A percentile compares a stretch with the other conserved stretches of the same genome.
Evolutionary conservation across 139 green algal genomes (phyloP).

Genomic region (Chlamydomonas sp.): DNA sequence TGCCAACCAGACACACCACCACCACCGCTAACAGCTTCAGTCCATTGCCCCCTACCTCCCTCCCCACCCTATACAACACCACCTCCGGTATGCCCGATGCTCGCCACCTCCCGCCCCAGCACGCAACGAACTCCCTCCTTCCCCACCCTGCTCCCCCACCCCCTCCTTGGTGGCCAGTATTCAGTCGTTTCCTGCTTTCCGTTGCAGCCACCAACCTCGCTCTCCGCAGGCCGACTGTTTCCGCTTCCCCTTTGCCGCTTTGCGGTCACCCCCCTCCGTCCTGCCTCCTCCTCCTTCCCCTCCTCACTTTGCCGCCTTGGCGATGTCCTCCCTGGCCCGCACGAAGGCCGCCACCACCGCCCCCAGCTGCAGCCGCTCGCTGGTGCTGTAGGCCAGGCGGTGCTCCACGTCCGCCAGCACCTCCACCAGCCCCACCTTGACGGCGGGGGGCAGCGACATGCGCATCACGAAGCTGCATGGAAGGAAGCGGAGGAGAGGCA

Average conservation of each 20-base stretch:
- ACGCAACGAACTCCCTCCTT: neutral
- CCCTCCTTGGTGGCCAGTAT: neutral
- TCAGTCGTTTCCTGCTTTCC: neutral
- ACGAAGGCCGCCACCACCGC: constrained; percentile 84
- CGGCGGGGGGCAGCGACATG: constrained; percentile 65
- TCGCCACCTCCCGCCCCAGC: too few relatives aligned
- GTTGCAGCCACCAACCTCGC: neutral
- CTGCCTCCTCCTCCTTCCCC: neutral
- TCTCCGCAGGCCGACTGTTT: neutral
- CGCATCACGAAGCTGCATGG: constrained; percentile 77
- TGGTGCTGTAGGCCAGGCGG: constrained; percentile 84
- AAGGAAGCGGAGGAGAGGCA: neutral
- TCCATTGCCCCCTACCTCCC: too few relatives aligned
- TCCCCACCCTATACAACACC: too few relatives aligned
- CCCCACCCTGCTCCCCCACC: neutral
- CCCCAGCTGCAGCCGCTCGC: constrained; percentile 90
- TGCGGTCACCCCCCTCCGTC: neutral
- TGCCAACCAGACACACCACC: too few relatives aligned
- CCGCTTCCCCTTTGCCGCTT: neutral
- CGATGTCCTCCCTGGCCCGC: constrained; percentile 76
- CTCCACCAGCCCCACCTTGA: constrained; percentile 79
- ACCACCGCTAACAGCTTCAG: too few relatives aligned
- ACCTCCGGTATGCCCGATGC: too few relatives aligned
- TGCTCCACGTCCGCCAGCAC: constrained; percentile 90
- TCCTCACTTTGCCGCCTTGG: constrained; percentile 43